Evolutionary conservation across 148 eudicot genomes (phyloP), one percentile per base, ranked within the genome.

Genomic region (Rhododendron molle): DNA sequence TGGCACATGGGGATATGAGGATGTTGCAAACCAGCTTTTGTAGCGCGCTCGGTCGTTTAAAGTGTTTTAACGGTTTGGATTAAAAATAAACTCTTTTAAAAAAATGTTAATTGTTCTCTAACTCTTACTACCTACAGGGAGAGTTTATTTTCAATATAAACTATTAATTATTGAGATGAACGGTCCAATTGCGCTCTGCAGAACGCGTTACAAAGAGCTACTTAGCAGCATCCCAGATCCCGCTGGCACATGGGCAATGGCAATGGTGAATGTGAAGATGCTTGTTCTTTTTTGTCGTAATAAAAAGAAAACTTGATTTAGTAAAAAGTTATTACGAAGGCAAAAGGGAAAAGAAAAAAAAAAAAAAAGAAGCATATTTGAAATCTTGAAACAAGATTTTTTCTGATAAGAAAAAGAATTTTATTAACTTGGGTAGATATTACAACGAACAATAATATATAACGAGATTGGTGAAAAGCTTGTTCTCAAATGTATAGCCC

Each of bases 1-100:
- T 83, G 52, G 85, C 91, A 87, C 91, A 89, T 89, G 88, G 78
- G 49, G 11, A 46, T 46, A 0, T 6, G 1, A 0, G 0, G 8
- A 40, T 6, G 1, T 6, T 40, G 44, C 1, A 40, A 40, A 5
- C 7, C 8, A 40, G 44, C 1, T 40, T 0, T 0, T 6, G 7
- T 6, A 0, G 8, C 6, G 1, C 8, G 7, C 5, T 5, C 6
- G 5, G 7, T 40, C 7, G 1, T 40, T 40, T 6, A 40, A 40
- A 40, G 8, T 40, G 0, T 40, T 40, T 40, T 0, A 40, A 40
- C 8, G 44, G 44, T 40, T 0, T 6, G 44, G 1, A 40, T 40
- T 40, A 40, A 40, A 40, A 40, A 40, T 0, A 6, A 40, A 5
- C 0, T 40, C 44, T 40, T 40, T 40, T 1, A 40, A 7, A 7